phyloP scores from a whole-genome alignment of 495 filamentous ascomycete genomes.

The Margaritispora aquatica region DNA sequence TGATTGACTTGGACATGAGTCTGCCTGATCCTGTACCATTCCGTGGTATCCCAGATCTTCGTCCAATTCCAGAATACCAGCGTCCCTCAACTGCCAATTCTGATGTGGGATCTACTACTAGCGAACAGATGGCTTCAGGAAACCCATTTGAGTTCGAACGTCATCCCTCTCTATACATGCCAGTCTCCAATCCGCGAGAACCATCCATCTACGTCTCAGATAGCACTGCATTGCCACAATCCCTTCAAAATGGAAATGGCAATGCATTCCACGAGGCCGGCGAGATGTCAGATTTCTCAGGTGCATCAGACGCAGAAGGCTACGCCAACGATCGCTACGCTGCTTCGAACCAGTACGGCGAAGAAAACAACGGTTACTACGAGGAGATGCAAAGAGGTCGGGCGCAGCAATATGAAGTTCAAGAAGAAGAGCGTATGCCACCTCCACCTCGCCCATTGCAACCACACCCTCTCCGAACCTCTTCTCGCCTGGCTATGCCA shows the following conservation, averaged over 20 bases:
- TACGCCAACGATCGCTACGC: background rate
- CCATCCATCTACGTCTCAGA: constrained; percentile 47
- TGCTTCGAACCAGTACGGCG: background rate
- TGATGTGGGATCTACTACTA: constrained; percentile 29
- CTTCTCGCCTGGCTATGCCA: constrained; percentile 8
- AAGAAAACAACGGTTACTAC: background rate
- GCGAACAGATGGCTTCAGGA: constrained; percentile 24
- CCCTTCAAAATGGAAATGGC: background rate
- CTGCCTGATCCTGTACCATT: background rate
- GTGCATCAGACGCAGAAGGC: constrained; percentile 17
- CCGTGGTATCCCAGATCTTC: background rate
- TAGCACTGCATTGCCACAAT: constrained; percentile 26
- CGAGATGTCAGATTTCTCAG: constrained; percentile 20
- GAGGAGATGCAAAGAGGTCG: background rate
- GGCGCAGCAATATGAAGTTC: constrained; percentile 1
- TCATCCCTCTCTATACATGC: constrained; percentile 43
- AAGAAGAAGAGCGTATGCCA: constrained; percentile 2
- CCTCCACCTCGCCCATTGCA: background rate
- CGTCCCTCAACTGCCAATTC: constrained; percentile 50
- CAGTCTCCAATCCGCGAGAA: constrained; percentile 24
- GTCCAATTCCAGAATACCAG: constrained; percentile 15
- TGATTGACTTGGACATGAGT: constrained; percentile 17
- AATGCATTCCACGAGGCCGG: constrained; percentile 2
- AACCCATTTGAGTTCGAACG: constrained; percentile 51
- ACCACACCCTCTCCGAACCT: background rate